Conservation (phyloP, 352 stramenopile species). For the Globisporangium orthogonon region DNA sequence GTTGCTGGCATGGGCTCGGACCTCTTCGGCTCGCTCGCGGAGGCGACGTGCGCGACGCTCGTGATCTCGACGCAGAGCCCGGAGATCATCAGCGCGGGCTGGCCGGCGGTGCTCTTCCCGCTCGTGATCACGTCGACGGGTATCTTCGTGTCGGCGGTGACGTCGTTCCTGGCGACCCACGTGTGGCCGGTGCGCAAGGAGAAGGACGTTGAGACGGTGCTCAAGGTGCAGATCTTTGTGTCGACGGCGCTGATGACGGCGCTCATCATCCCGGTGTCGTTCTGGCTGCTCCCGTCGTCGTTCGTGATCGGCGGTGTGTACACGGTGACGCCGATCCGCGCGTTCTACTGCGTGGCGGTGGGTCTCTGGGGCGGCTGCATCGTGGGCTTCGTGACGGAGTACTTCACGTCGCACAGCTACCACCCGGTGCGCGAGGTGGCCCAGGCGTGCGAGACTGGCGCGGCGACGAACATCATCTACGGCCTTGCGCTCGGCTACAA, state of each 20-base stretch:
- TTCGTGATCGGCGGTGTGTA: slow-evolving; percentile 86
- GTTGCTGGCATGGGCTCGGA: slow-evolving; percentile 99
- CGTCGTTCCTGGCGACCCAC: slow-evolving; percentile 97
- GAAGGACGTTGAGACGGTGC: slow-evolving; percentile 93
- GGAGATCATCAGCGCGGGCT: slow-evolving; percentile 89
- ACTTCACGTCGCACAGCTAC: slow-evolving; percentile 99
- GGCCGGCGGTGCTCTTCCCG: slow-evolving; percentile 95
- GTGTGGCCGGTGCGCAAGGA: slow-evolving; percentile 93
- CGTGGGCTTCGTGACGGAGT: slow-evolving; percentile 98
- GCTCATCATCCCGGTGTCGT: slow-evolving; percentile 87
- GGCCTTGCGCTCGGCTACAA: slow-evolving; percentile 99
- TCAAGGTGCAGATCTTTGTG: slow-evolving; percentile 98
- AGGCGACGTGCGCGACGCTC: slow-evolving; percentile 97
- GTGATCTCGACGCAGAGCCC: slow-evolving; percentile 93
- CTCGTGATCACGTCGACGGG: slow-evolving; percentile 95
- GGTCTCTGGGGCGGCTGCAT: slow-evolving; percentile 96
- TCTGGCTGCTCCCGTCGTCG: slow-evolving; percentile 86
- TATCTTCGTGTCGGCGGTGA: slow-evolving; percentile 95
- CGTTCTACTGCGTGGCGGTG: slow-evolving; percentile 92
- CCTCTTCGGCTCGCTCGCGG: slow-evolving; percentile 98
- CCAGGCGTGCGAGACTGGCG: slow-evolving; percentile 96
- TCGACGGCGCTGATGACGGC: slow-evolving; percentile 96
- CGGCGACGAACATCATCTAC: slow-evolving; percentile 99
- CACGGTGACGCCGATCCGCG: slow-evolving; percentile 76
- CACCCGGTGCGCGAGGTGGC: slow-evolving; percentile 94